A percentile compares a stretch with the other conserved stretches of the same genome.
These are phyloP conservation scores for Alliaria petiolata DNA, from an alignment of 345 rosid genomes.

Conservation along the genomic window DNA sequence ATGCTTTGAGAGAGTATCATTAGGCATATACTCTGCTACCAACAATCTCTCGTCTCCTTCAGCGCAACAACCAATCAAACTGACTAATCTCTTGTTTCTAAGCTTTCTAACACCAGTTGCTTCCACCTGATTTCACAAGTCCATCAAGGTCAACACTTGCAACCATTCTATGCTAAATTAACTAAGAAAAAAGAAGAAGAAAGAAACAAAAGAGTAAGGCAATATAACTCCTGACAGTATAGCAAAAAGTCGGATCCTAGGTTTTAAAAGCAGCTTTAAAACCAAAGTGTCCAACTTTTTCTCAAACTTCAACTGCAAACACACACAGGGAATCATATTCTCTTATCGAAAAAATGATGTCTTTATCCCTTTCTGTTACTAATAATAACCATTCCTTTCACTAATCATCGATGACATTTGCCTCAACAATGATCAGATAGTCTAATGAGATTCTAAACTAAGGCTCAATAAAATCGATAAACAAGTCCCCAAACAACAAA, in stretches of 20 bases:
- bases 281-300: neutral
- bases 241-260: neutral
- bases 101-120: conserved; percentile 90
- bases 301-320: neutral
- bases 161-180: too few relatives aligned
- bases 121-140: conserved; percentile 50
- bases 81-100: conserved; percentile 82
- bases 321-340: neutral
- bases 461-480: neutral
- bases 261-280: conserved; percentile 3
- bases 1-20: conserved; percentile 95
- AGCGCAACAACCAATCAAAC: conserved; percentile 87
- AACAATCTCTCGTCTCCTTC: conserved; percentile 93
- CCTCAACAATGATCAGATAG: too few relatives aligned
- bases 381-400: neutral
- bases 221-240: too few relatives aligned
- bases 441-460: neutral
- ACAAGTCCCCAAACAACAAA: neutral
- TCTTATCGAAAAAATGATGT: neutral
- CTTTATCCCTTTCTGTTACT: neutral
- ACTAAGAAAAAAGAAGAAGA: too few relatives aligned
- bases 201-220: too few relatives aligned
- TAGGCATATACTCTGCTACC: conserved; percentile 94
- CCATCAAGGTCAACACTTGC: conserved; percentile 25
- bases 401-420: too few relatives aligned